Evolutionary conservation across 805 yeast species (phyloP).

Genomic region (Starmerella bombicola): DNA sequence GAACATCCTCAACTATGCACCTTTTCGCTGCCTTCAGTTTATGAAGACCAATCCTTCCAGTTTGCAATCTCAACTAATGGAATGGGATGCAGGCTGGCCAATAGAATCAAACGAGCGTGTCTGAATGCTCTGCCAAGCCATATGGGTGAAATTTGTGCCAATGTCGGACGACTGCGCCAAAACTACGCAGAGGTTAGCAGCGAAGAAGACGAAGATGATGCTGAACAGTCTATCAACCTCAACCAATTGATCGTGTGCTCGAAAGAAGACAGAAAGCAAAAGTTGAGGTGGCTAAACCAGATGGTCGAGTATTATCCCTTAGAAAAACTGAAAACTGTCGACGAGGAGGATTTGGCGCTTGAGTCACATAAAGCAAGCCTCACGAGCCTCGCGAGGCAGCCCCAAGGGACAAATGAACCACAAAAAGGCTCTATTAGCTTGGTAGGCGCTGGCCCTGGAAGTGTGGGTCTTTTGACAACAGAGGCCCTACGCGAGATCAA

Average conservation of each 20-base stretch:
- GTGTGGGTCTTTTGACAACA: conserved; percentile 63
- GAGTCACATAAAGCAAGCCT: conserved; percentile 13
- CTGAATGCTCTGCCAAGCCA: conserved; percentile 49
- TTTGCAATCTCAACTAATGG: conserved; percentile 77
- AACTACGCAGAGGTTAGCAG: conserved; percentile 33
- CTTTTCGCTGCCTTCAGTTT: conserved; percentile 63
- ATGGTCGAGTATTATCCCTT: conserved; percentile 85
- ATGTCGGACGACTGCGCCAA: conserved; percentile 54
- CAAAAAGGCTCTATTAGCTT: conserved; percentile 39
- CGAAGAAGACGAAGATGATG: conserved; percentile 47
- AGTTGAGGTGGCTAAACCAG: conserved; percentile 78
- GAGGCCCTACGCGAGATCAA: conserved; percentile 76
- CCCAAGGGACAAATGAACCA: conserved; percentile 8
- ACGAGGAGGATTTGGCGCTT: conserved; percentile 44
- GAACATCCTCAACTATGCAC: conserved; percentile 63
- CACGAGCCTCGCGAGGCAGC: not conserved
- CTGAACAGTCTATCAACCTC: conserved; percentile 44
- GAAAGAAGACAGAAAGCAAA: conserved; percentile 25
- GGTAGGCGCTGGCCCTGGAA: conserved; percentile 95
- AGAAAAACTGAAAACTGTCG: conserved; percentile 44
- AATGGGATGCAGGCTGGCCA: conserved; percentile 78
- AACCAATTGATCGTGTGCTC: conserved; percentile 46
- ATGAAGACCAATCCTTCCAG: conserved; percentile 54
- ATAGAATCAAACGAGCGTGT: conserved; percentile 63
- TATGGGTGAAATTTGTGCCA: conserved; percentile 54